phyloP scores from a whole-genome alignment of 2,329 filamentous ascomycete species.

The Xylaria sp. region DNA sequence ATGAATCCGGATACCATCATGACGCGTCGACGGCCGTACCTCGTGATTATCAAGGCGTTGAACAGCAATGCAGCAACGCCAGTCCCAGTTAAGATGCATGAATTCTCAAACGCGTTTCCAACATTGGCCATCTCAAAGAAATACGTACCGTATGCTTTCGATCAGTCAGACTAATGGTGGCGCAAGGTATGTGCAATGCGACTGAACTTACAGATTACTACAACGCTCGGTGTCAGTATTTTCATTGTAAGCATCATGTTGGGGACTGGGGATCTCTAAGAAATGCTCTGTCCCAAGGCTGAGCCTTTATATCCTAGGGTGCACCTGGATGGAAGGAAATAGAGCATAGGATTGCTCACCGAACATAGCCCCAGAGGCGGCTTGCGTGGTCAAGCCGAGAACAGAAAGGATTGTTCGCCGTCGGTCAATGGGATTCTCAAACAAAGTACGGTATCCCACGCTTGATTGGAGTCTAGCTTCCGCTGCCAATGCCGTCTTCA shows the following conservation, averaged over 20 bases:
- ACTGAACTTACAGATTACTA: slow-evolving; percentile 59
- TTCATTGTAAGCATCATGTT: neutral
- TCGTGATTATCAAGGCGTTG: slow-evolving; percentile 64
- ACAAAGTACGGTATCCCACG: slow-evolving; percentile 58
- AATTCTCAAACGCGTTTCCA: slow-evolving; percentile 65
- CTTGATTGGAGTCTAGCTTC: slow-evolving; percentile 50
- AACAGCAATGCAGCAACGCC: slow-evolving; percentile 66
- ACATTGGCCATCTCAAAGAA: slow-evolving; percentile 70
- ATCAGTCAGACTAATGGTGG: slow-evolving; percentile 19
- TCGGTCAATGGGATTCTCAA: slow-evolving; percentile 63
- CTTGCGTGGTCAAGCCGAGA: slow-evolving; percentile 61
- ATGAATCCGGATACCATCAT: slow-evolving; percentile 64
- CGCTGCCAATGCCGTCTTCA: slow-evolving; percentile 52
- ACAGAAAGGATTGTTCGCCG: slow-evolving; percentile 62
- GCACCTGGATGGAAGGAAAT: neutral
- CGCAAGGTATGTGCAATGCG: neutral
- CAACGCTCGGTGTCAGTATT: neutral
- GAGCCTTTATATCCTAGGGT: neutral
- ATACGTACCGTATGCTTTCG: slow-evolving; percentile 65
- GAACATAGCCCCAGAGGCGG: slow-evolving; percentile 66
- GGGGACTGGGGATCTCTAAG: neutral
- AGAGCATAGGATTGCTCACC: neutral
- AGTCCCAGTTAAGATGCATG: slow-evolving; percentile 64
- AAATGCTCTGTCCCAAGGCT: neutral
- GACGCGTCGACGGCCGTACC: slow-evolving; percentile 63